phyloP scores from a whole-genome alignment of 2,329 filamentous ascomycete species.

The Aspergillus sp. region DNA sequence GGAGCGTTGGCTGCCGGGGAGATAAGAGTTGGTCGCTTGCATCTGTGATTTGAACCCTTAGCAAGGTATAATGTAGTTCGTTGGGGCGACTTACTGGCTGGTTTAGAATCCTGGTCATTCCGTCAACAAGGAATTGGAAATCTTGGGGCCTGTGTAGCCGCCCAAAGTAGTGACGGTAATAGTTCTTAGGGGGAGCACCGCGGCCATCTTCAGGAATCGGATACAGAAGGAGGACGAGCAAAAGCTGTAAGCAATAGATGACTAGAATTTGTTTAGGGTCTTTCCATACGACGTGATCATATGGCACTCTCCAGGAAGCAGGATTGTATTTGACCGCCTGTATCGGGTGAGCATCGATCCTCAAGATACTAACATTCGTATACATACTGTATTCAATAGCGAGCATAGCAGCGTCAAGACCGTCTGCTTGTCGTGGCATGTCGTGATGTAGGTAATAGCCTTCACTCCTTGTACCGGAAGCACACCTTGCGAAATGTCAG shows the following conservation, averaged over 20 bases:
- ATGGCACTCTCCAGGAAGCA: conserved; percentile 85
- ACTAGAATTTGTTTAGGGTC: conserved; percentile 86
- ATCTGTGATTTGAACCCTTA: conserved; percentile 42
- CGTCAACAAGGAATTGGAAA: conserved; percentile 94
- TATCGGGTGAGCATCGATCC: conserved; percentile 7
- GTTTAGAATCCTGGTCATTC: conserved; percentile 85
- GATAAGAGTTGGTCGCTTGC: conserved; percentile 79
- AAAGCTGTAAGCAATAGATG: conserved; percentile 82
- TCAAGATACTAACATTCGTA: background rate
- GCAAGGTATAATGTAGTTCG: background rate
- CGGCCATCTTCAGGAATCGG: conserved; percentile 72
- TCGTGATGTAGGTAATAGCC: conserved; percentile 81
- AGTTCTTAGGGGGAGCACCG: conserved; percentile 69
- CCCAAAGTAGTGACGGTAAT: conserved; percentile 85
- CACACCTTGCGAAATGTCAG: conserved; percentile 37
- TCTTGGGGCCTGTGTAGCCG: conserved; percentile 88
- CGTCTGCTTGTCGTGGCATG: conserved; percentile 81
- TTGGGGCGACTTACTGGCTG: conserved; percentile 55
- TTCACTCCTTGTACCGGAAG: conserved; percentile 77
- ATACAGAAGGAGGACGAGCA: conserved; percentile 80
- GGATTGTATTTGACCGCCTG: conserved; percentile 94
- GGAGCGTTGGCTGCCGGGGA: conserved; percentile 73
- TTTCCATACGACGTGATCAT: conserved; percentile 85
- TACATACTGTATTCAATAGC: conserved; percentile 77
- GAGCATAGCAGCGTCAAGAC: conserved; percentile 89